A percentile compares a stretch with the other conserved stretches of the same genome.
Conservation (phyloP, 768 basidiomycete genomes). For the Cystofilobasidium capitatum region DNA sequence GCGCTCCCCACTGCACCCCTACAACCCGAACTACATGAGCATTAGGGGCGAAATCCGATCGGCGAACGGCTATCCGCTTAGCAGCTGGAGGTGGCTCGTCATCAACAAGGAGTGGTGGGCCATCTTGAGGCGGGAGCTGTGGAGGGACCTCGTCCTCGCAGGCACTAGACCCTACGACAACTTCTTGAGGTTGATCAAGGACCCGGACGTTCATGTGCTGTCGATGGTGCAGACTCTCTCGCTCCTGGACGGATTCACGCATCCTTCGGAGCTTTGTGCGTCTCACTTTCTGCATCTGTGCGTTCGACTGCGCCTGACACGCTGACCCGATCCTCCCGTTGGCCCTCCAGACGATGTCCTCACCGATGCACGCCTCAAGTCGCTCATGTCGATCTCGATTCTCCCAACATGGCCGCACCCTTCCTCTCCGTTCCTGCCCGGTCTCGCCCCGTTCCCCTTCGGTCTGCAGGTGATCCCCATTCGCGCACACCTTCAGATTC, state of each 20-base stretch:
- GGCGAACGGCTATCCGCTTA: constrained; percentile 34
- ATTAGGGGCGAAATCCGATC: constrained; percentile 30
- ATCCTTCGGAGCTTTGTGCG: constrained; percentile 22
- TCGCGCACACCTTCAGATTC: background rate
- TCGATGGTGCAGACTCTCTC: constrained; percentile 16
- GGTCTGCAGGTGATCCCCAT: constrained; percentile 22
- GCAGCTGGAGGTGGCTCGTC: constrained; percentile 32
- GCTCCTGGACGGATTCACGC: constrained; percentile 8
- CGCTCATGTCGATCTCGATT: constrained; percentile 15
- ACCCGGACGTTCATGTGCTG: constrained; percentile 12
- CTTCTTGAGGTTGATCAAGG: constrained; percentile 5
- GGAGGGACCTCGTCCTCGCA: constrained; percentile 25
- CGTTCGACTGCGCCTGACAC: too few relatives aligned
- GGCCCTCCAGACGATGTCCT: constrained; percentile 1
- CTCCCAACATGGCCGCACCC: constrained; percentile 10
- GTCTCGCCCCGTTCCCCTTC: constrained; percentile 16
- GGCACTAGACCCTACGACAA: background rate
- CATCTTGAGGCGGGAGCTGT: constrained; percentile 28
- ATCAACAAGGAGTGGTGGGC: constrained; percentile 33
- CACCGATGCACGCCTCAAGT: background rate
- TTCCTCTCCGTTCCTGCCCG: background rate
- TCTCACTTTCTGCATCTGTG: background rate
- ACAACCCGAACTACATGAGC: constrained; percentile 30
- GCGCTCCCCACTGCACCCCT: constrained; percentile 30
- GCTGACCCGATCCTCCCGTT: background rate